Evolutionary conservation across 352 stramenopile genomes (phyloP), one percentile per base, ranked within the genome.

Genomic region (Pythium coloratum): DNA sequence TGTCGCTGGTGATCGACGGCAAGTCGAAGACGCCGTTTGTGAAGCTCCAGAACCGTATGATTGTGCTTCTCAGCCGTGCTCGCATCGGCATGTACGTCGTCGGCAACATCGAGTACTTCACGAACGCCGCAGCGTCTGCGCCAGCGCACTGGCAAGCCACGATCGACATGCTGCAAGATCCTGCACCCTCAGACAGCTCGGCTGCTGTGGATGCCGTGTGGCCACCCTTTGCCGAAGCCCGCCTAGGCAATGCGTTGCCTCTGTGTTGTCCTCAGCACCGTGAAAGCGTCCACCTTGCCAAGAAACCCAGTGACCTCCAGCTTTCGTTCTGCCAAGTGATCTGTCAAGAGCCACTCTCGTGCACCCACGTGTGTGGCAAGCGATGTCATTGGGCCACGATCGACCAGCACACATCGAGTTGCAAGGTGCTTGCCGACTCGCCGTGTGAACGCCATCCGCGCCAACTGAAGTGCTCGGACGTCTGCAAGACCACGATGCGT

Each of bases 11-110:
- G 50, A 94, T 96, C 30, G 90, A 97, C 62, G 84, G 87, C 10
- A 96, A 94, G 55, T 95, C 89, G 49, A 78, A 75, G n/a, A 94
- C 85, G 4, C 80, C 84, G 6, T 95, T 95, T 64, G 89, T 96
- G n/a, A 96, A 95, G 59, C 64, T 95, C 5, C 81, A 90, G 55
- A 97, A 97, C 58, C 78, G 89, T 2, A 96, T 96, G 85, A 94
- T 96, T 60, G 90, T 97, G 8, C 69, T 96, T 24, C 69, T 96
- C 30, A 95, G 86, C 73, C 86, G 90, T 60, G 89, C 90, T 50
- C 76, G 90, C 2, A 73, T 96, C 32, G 90, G 86, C 5, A 92
- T 94, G 75, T 97, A 91, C 57, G 82, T 97, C 16, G 59, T 96
- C 2, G 88, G 84, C 0, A 97, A 96, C 64, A 76, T 78, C 2